Conservation (phyloP, 2,329 filamentous ascomycete genomes). For the Sporothrix phasma region DNA sequence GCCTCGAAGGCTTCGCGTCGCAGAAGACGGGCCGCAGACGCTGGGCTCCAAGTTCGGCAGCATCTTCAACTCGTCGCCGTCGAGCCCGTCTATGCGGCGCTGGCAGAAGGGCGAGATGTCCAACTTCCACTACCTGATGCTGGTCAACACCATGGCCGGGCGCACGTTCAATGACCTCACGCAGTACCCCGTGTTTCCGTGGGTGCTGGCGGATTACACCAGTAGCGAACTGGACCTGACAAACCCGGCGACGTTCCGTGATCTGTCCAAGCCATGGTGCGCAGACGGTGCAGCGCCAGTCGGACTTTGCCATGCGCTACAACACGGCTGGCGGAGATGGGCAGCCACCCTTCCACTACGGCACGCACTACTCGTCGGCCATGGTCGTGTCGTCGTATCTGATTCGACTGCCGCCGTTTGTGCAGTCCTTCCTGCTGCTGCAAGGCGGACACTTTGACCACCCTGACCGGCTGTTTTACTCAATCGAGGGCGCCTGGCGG, state of each 20-base stretch:
- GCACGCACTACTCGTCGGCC: conserved; percentile 95
- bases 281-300: conserved; percentile 65
- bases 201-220: conserved; percentile 91
- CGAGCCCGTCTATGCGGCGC: conserved; percentile 74
- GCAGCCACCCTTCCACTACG: conserved; percentile 90
- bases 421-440: conserved; percentile 85
- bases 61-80: conserved; percentile 75
- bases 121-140: conserved; percentile 98
- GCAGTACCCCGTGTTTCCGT: conserved; percentile 96
- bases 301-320: conserved; percentile 75
- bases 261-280: conserved; percentile 95
- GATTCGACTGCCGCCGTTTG: conserved; percentile 89
- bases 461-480: conserved; percentile 90
- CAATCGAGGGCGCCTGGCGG: conserved; percentile 79
- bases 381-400: conserved; percentile 98
- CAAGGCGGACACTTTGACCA: conserved; percentile 97
- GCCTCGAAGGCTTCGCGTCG: conserved; percentile 69
- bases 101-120: conserved; percentile 95
- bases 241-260: conserved; percentile 76
- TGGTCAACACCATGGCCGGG: conserved; percentile 94
- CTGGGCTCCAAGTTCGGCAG: conserved; percentile 85
- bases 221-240: conserved; percentile 84
- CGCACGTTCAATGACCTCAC: conserved; percentile 96
- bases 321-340: conserved; percentile 84
- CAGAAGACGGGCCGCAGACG: conserved; percentile 48